These are phyloP conservation scores for Oryza australiensis DNA, from an alignment of 176 grass and related monocot species.

Conservation along the genomic window DNA sequence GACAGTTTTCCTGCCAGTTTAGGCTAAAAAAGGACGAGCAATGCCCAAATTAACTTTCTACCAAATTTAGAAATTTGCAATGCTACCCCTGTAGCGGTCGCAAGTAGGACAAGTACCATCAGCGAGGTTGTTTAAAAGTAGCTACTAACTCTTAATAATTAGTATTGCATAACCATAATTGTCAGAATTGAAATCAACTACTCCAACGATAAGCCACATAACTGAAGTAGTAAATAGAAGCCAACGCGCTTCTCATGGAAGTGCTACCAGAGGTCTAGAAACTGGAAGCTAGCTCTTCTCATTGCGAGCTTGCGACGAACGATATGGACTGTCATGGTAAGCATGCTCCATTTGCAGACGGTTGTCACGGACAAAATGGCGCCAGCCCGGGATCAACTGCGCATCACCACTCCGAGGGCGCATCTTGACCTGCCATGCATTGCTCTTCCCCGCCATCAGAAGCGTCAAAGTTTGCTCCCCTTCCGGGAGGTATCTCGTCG, in stretches of 20 bases:
- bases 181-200: not conserved
- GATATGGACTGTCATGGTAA: conserved; percentile 41
- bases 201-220: not conserved
- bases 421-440: conserved; percentile 10
- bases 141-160: no score
- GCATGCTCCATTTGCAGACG: conserved; percentile 2
- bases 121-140: no score
- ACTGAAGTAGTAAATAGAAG: not conserved
- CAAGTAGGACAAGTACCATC: no score
- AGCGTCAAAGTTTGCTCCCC: conserved; percentile 28
- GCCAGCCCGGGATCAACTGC: not conserved
- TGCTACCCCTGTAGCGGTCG: no score
- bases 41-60: no score
- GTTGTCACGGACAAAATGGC: conserved; percentile 37
- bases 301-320: not conserved
- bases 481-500: not conserved
- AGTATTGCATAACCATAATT: not conserved
- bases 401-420: not conserved
- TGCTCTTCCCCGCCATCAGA: not conserved
- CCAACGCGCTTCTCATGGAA: not conserved
- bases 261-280: not conserved
- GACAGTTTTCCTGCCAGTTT: no score
- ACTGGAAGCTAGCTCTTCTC: not conserved
- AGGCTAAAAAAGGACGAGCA: no score
- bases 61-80: no score